Conservation (phyloP, 176 grass and related monocot genomes). For the Hordeum marinum region DNA sequence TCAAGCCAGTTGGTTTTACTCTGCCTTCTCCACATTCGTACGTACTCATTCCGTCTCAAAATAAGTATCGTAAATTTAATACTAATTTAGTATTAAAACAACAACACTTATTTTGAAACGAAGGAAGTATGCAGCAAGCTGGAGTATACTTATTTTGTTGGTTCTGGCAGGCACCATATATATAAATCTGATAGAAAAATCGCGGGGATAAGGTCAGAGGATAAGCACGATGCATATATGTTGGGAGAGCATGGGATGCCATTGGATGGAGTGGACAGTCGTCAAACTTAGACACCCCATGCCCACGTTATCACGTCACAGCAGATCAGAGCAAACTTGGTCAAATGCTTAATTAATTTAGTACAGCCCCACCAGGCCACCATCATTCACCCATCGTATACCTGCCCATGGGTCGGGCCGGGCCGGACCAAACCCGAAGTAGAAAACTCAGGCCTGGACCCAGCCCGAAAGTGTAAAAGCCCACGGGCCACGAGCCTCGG, state of each 20-base stretch:
- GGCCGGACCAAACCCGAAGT: too few relatives aligned
- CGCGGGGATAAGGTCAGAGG: not conserved
- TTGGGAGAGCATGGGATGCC: not conserved
- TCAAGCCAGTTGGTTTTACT: conserved; percentile 12
- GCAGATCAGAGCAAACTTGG: not conserved
- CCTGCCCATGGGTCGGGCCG: too few relatives aligned
- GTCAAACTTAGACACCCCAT: too few relatives aligned
- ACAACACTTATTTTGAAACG: too few relatives aligned
- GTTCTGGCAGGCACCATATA: conserved; percentile 13
- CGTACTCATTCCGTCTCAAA: too few relatives aligned
- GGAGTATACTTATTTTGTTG: conserved; percentile 12
- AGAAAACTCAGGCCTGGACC: too few relatives aligned
- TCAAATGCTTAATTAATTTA: not conserved
- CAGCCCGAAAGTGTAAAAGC: too few relatives aligned
- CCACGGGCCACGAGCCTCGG: too few relatives aligned
- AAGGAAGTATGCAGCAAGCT: conserved; percentile 23
- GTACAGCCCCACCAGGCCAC: not conserved
- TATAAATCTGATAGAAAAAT: not conserved
- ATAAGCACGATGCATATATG: not conserved
- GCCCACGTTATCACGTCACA: conserved; percentile 11
- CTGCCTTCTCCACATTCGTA: not conserved
- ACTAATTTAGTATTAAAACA: too few relatives aligned
- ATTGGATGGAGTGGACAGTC: conserved; percentile 25
- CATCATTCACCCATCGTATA: not conserved
- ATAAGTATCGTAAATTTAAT: too few relatives aligned